These are phyloP conservation scores for Pestalotiopsis sp. DNA, from an alignment of 2,329 filamentous ascomycete genomes.

Conservation along the genomic window DNA sequence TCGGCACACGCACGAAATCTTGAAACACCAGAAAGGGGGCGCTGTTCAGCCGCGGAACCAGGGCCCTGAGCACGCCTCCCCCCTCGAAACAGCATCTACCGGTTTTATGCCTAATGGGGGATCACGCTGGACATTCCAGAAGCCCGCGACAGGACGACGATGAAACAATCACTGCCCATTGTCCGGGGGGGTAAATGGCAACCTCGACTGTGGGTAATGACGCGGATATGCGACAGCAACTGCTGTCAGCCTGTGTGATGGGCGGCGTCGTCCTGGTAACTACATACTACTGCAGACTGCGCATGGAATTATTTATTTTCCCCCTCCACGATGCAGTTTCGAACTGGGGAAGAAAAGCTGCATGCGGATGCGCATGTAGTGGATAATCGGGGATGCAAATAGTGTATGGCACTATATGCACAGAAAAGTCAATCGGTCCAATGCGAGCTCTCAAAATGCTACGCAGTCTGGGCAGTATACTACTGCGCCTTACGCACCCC, in stretches of 20 bases:
- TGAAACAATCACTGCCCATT: background rate
- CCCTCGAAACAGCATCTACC: background rate
- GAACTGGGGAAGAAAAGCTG: background rate
- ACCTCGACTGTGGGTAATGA: background rate
- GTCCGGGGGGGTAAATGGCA: background rate
- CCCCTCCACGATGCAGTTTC: background rate
- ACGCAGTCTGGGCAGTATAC: background rate
- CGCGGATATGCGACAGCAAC: background rate
- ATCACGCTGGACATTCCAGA: conserved; percentile 6
- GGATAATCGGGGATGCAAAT: background rate
- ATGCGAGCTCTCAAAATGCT: background rate
- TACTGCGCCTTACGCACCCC: background rate
- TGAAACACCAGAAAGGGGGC: conserved; percentile 8
- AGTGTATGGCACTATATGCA: background rate
- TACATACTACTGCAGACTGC: background rate
- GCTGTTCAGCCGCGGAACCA: conserved; percentile 8
- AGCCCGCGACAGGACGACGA: background rate
- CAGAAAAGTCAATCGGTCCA: background rate
- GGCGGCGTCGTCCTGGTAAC: background rate
- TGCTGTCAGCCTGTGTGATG: background rate
- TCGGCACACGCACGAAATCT: background rate
- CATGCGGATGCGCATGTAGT: background rate
- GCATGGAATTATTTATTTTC: background rate
- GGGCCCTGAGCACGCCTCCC: background rate
- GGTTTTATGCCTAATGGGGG: background rate